A percentile compares a stretch with the other conserved stretches of the same genome.
Conservation (phyloP, 2,329 filamentous ascomycete species). For the Colletotrichum sp. region DNA sequence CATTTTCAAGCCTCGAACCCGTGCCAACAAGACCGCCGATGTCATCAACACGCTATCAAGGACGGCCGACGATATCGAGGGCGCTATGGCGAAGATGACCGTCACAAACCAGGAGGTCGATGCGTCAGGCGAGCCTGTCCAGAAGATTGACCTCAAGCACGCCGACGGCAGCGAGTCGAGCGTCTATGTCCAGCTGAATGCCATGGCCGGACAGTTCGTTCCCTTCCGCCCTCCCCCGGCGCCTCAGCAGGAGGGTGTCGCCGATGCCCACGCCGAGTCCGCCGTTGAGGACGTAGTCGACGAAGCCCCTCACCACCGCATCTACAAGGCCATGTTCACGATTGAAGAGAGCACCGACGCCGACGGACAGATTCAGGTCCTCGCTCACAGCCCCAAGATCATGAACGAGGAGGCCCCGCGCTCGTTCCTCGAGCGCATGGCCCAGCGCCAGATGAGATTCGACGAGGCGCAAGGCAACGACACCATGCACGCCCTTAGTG, state of each 20-base stretch:
- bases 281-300: slow-evolving; percentile 42
- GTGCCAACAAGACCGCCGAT: slow-evolving; percentile 57
- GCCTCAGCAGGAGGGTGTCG: slow-evolving; percentile 64
- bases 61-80: slow-evolving; percentile 65
- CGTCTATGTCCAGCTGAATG: slow-evolving; percentile 70
- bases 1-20: slow-evolving; percentile 73
- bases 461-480: slow-evolving; percentile 56
- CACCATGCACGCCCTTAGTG: slow-evolving; percentile 82
- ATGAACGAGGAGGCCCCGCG: slow-evolving; percentile 54
- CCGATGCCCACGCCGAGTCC: slow-evolving; percentile 32
- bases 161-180: slow-evolving; percentile 63
- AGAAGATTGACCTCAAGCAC: slow-evolving; percentile 58
- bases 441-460: slow-evolving; percentile 65
- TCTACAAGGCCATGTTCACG: slow-evolving; percentile 69
- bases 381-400: slow-evolving; percentile 65
- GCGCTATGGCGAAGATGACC: slow-evolving; percentile 59
- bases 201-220: slow-evolving; percentile 72
- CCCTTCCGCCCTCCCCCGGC: slow-evolving; percentile 88
- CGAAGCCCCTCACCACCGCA: slow-evolving; percentile 47
- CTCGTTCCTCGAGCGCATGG: slow-evolving; percentile 75
- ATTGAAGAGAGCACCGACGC: slow-evolving; percentile 70
- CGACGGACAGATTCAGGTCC: slow-evolving; percentile 64
- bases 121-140: slow-evolving; percentile 48
- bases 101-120: slow-evolving; percentile 48
- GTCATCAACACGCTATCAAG: slow-evolving; percentile 72